A percentile compares a stretch with the other conserved stretches of the same genome.
Evolutionary conservation across 352 stramenopile genomes (phyloP).

Genomic region (Blastocystis sp.): DNA sequence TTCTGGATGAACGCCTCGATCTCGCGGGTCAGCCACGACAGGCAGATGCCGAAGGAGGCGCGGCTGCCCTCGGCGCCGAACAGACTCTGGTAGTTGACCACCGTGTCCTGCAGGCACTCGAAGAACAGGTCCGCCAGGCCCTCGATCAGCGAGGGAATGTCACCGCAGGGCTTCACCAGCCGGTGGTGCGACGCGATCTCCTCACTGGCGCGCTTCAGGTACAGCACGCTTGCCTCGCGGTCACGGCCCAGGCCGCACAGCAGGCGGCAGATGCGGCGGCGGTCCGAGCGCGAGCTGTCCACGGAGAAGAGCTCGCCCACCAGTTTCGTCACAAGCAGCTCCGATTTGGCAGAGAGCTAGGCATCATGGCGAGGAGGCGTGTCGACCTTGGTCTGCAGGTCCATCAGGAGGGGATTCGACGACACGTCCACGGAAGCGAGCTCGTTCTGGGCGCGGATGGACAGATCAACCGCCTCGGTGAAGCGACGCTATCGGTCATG

Average conservation of each 20-base stretch:
- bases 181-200: slow-evolving; percentile 45
- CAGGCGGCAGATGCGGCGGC: slow-evolving; percentile 56
- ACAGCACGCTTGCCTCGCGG: slow-evolving; percentile 10
- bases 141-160: slow-evolving; percentile 42
- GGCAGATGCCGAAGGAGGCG: slow-evolving; percentile 24
- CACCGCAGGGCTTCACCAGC: slow-evolving; percentile 48
- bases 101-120: slow-evolving; percentile 59
- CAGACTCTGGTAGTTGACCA: slow-evolving; percentile 46
- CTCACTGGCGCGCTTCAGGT: slow-evolving; percentile 29
- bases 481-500: slow-evolving; percentile 32
- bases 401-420: slow-evolving; percentile 33
- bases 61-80: background rate
- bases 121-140: slow-evolving; percentile 55
- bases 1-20: slow-evolving; percentile 40
- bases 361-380: background rate
- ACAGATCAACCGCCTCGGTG: slow-evolving; percentile 50
- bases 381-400: background rate
- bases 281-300: slow-evolving; percentile 35
- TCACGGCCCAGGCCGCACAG: slow-evolving; percentile 37
- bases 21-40: slow-evolving; percentile 28
- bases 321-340: slow-evolving; percentile 36
- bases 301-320: slow-evolving; percentile 31
- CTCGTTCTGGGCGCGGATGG: slow-evolving; percentile 54
- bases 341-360: slow-evolving; percentile 45
- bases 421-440: slow-evolving; percentile 11